Evolutionary conservation across 2,329 filamentous ascomycete species (phyloP).

Genomic region (Phaeosphaeria sp.): DNA sequence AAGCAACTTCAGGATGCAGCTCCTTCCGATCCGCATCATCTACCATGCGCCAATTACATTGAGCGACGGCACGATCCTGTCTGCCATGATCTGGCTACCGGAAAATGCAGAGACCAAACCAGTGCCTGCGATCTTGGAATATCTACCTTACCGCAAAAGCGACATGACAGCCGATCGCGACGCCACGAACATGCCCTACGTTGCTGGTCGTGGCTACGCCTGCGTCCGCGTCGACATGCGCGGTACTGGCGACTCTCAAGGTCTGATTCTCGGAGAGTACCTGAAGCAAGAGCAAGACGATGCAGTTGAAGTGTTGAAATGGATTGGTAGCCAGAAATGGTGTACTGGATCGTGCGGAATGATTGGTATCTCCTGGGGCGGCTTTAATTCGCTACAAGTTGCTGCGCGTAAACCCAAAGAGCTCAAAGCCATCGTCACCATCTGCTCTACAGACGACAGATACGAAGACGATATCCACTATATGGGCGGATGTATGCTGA

Average conservation of each 20-base stretch:
- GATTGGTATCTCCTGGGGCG: not conserved
- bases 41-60: not conserved
- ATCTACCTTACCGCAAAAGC: not conserved
- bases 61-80: not conserved
- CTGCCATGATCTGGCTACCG: not conserved
- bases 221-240: not conserved
- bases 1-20: not conserved
- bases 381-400: not conserved
- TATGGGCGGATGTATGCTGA: not conserved
- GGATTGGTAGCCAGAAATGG: not conserved
- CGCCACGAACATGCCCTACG: not conserved
- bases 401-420: not conserved
- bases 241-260: not conserved
- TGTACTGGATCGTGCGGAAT: not conserved
- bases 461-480: not conserved
- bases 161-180: not conserved
- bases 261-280: not conserved
- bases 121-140: not conserved
- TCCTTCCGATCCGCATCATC: not conserved
- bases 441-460: not conserved
- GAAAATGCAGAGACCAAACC: not conserved
- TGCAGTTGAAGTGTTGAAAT: not conserved
- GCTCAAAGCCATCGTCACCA: not conserved
- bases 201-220: not conserved
- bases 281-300: not conserved